Base-by-base conservation (phyloP, 768 basidiomycete genomes). In the Suillus subluteus region DNA sequence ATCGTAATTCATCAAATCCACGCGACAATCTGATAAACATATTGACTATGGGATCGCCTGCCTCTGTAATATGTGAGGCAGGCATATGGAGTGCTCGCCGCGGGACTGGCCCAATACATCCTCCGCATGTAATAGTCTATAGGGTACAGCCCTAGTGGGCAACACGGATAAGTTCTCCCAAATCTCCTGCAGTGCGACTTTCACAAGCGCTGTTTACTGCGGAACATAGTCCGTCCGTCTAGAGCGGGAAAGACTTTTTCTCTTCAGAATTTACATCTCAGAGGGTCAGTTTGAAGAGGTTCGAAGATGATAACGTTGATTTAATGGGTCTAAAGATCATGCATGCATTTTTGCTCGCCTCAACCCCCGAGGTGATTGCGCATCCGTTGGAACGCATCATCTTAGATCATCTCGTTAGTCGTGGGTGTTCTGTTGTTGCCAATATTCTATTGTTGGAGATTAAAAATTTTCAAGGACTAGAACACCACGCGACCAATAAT, bases 1-100 rank as follows among this genome's bases (percentile, higher is more conserved):
- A 82, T 87, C 76, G 88, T 89, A 73, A 83, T 91, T 70, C 74
- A 79, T 43, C 86, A 84, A 68, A 76, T 91, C 69, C 81, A 86
- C 46, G 73, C 73, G 18, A 30, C 59, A 37, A 56, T 56, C 55
- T 56, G 41, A 30, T 61, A 44, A 30, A 61, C 23, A 21, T 26
- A 26, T 30, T 6, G 40, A 59, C 16, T 11, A 61, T 7, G 56
- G 4, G 26, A 59, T 30, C 32, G 30, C 5, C 54, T 12, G 35
- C 35, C 18, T 37, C 21, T 35, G 54, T 35, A 26, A 11, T 54
- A 35, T 56, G 55, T 2, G 55, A 32, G 55, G 55, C 55, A 56
- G 18, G 32, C 2, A 30, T 6, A 54, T 30, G 52, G 4, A 54
- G 26, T 32, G 11, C 54, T 35, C 21, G 32, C 55, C 55, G 55